A percentile compares a stretch with the other conserved stretches of the same genome.
Evolutionary conservation across 2,329 filamentous ascomycete genomes (phyloP).

Genomic region (Alternaria triticimaculans): DNA sequence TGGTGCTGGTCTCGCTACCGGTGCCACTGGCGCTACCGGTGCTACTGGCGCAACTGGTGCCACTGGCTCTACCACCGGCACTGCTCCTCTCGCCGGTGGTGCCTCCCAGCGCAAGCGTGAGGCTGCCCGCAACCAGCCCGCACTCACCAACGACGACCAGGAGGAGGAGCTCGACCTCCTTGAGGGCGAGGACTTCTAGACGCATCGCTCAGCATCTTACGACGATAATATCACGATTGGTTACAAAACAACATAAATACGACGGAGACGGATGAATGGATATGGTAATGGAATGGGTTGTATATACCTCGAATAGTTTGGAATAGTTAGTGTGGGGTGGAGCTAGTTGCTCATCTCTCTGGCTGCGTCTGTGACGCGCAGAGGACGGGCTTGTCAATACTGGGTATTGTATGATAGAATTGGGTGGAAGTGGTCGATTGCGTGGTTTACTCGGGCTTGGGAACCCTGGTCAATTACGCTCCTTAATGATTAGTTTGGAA

Average conservation of each 20-base stretch:
- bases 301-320: slow-evolving; percentile 12
- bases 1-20: neutral
- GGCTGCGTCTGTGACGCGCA: slow-evolving; percentile 17
- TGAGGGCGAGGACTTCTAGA: slow-evolving; percentile 21
- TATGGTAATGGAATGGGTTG: neutral
- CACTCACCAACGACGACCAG: slow-evolving; percentile 43
- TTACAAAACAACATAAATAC: neutral
- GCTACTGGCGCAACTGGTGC: neutral
- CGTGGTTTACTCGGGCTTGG: slow-evolving; percentile 25
- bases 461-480: slow-evolving; percentile 30
- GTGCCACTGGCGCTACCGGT: neutral
- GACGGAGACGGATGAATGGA: neutral
- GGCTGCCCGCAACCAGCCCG: slow-evolving; percentile 20
- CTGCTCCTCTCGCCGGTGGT: slow-evolving; percentile 12
- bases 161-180: slow-evolving; percentile 44
- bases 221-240: neutral
- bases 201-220: neutral
- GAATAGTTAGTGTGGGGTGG: neutral
- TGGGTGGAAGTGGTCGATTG: slow-evolving; percentile 7
- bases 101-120: slow-evolving; percentile 26
- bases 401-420: slow-evolving; percentile 3
- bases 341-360: neutral
- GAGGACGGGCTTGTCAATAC: neutral
- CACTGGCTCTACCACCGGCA: slow-evolving; percentile 4
- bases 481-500: slow-evolving; percentile 16